Evolutionary conservation across 169 alveolate genomes (phyloP), one percentile per base, ranked within the genome.

Genomic region (Eimeria mitis): DNA sequence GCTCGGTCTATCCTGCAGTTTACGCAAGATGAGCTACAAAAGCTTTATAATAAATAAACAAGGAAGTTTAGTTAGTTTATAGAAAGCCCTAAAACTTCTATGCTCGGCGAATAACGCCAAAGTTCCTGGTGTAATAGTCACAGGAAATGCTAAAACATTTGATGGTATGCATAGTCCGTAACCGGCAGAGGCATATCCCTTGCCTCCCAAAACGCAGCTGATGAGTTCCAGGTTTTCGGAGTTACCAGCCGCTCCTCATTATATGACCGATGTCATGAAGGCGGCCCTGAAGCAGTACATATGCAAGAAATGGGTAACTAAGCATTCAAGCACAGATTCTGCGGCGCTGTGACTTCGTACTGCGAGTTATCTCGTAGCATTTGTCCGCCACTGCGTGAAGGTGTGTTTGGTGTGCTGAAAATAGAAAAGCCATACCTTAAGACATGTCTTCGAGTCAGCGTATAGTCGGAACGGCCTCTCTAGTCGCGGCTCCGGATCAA

Each of bases 401-500:
- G 13, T 3, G 78, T 8, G n/a, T n/a, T 34, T 2, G 42, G 47
- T 8, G 25, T 25, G 78, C 47, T 68, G 23, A 70, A 89, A 14
- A 34, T 40, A n/a, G 65, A 44, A 31, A 19, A 23, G 31, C 3
- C 70, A 4, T 78, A 95, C 97, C 94, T 95, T 95, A n/a, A 89
- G 76, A 75, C 97, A 95, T 14, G 87, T 71, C 91, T 95, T 95
- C 56, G 97, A 89, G 42, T 95, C 96, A 23, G 97, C 97, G 49
- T 88, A 89, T 9, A 95, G 90, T 13, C 97, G 94, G 63, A 89
- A 95, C 31, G 96, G 95, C 85, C 90, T 71, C 61, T 95, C 97
- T 61, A 95, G 49, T 2, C 97, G 95, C 6, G 97, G 97, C 83
- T 95, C 97, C 44, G 97, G 95, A 44, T 95, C 97, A 76, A 95